Conservation (phyloP, 192 early-diverging fungal species). For the Backusella westeae region DNA sequence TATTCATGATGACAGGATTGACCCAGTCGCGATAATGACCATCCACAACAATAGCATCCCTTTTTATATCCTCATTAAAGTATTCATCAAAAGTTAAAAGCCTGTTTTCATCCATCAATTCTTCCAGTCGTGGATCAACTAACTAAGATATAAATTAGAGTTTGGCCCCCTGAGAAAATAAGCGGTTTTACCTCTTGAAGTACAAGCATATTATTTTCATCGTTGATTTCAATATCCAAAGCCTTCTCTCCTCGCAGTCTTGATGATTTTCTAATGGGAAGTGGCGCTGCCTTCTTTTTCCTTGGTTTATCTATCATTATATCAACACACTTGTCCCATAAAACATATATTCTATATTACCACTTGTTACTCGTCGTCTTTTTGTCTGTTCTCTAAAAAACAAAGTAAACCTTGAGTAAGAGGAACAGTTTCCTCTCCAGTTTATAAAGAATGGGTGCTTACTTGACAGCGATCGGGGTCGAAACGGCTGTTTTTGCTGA, state of each 20-base stretch:
- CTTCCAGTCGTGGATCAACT: background rate
- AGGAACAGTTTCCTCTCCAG: background rate
- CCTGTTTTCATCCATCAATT: conserved; percentile 41
- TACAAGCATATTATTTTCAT: conserved; percentile 38
- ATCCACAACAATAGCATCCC: conserved; percentile 54
- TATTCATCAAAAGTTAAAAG: conserved; percentile 54
- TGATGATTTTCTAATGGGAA: conserved; percentile 29
- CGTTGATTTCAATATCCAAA: conserved; percentile 15
- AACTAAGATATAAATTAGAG: background rate
- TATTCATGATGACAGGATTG: conserved; percentile 53
- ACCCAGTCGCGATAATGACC: conserved; percentile 72
- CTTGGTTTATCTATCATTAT: background rate
- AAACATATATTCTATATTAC: background rate
- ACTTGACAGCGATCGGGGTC: background rate
- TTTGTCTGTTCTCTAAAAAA: background rate
- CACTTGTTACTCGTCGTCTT: background rate
- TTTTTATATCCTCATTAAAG: conserved; percentile 48
- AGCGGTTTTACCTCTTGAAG: background rate
- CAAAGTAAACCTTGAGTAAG: background rate
- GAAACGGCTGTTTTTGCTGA: background rate
- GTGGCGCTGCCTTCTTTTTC: background rate
- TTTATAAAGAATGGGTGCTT: background rate
- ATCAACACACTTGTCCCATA: background rate
- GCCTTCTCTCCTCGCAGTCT: conserved; percentile 39
- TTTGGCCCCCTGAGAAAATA: background rate